Evolutionary conservation across 1,284 basidiomycete species (phyloP).

Genomic region (Cryptococcus sp.): DNA sequence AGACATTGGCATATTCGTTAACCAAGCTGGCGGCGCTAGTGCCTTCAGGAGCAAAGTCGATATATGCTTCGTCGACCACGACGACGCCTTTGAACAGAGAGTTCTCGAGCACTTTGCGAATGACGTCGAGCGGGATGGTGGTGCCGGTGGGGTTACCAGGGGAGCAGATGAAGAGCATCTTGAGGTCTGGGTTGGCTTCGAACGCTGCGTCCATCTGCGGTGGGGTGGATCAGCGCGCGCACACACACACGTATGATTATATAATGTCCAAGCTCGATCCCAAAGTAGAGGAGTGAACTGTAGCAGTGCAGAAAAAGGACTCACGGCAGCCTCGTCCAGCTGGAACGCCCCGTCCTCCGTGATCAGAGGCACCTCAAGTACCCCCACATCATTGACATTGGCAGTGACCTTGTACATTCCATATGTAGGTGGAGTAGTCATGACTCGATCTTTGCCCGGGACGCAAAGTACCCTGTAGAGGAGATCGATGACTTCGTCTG

Average conservation of each 20-base stretch:
- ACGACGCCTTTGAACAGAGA: constrained; percentile 84
- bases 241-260: neutral
- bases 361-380: constrained; percentile 78
- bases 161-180: constrained; percentile 92
- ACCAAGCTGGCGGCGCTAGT: constrained; percentile 69
- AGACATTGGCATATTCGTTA: constrained; percentile 81
- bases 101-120: constrained; percentile 77
- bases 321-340: constrained; percentile 71
- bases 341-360: constrained; percentile 76
- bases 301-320: constrained; percentile 31
- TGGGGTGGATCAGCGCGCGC: neutral
- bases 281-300: too few relatives aligned
- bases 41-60: constrained; percentile 77
- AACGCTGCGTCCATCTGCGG: constrained; percentile 71
- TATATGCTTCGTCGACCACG: constrained; percentile 95
- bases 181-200: constrained; percentile 70
- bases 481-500: constrained; percentile 95
- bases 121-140: constrained; percentile 69
- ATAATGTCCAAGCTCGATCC: too few relatives aligned
- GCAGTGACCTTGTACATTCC: constrained; percentile 97
- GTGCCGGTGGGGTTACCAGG: constrained; percentile 98
- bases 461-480: constrained; percentile 85
- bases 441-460: constrained; percentile 77
- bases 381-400: constrained; percentile 87
- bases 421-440: constrained; percentile 92